Evolutionary conservation across 2,329 filamentous ascomycete species (phyloP).

Genomic region (Cytospora leucostoma): DNA sequence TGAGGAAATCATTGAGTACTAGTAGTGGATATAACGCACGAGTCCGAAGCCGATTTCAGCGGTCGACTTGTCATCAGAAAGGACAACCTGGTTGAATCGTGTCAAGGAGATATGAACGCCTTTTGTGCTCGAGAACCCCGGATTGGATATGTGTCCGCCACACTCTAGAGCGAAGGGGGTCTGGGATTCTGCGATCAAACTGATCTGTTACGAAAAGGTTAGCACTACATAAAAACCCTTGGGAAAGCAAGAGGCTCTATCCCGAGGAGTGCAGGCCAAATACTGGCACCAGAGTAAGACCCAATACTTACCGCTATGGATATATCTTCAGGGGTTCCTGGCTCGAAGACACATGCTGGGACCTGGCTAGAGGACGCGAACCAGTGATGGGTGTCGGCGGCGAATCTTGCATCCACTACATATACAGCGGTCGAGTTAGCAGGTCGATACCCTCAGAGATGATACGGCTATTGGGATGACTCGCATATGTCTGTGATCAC

Average conservation of each 20-base stretch:
- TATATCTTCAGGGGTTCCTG: conserved; percentile 31
- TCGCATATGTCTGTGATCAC: not conserved
- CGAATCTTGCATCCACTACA: conserved; percentile 21
- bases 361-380: conserved; percentile 34
- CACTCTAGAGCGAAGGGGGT: conserved; percentile 34
- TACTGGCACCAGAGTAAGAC: not conserved
- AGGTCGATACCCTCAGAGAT: accelerated
- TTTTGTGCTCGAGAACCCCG: conserved; percentile 34
- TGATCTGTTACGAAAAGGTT: conserved; percentile 18
- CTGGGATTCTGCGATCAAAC: conserved; percentile 26
- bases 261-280: too few species aligned
- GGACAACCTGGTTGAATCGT: conserved; percentile 29
- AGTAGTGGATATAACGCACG: conserved; percentile 9
- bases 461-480: not conserved
- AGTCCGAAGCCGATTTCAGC: conserved; percentile 32
- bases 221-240: not conserved
- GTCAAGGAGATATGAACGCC: conserved; percentile 33
- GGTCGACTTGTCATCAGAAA: conserved; percentile 29
- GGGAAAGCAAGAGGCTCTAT: too few species aligned
- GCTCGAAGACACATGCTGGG: conserved; percentile 35
- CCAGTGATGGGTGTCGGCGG: conserved; percentile 31
- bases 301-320: conserved; percentile 28
- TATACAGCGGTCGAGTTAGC: not conserved
- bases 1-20: not conserved
- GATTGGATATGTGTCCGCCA: conserved; percentile 34